Evolutionary conservation across 129 eudicot species (phyloP).

Genomic region (Helianthus annuus): DNA sequence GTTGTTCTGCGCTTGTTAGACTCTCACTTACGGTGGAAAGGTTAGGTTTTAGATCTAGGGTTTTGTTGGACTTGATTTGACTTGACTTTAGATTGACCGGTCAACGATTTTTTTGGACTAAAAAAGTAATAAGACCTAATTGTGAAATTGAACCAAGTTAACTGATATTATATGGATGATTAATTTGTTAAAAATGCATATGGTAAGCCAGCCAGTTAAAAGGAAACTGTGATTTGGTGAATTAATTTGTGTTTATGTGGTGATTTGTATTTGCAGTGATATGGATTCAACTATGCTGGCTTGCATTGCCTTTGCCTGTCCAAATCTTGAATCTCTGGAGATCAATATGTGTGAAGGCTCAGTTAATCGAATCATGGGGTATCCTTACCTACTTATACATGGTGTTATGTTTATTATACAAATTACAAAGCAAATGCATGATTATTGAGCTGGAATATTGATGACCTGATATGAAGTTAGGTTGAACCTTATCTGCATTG

Average conservation of each 20-base stretch:
- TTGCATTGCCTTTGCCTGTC: constrained; percentile 94
- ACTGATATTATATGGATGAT: neutral
- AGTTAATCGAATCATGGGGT: constrained; percentile 86
- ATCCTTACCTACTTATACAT: constrained; percentile 7
- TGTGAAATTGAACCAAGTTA: neutral
- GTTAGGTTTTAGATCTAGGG: constrained; percentile 50
- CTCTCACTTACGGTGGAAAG: constrained; percentile 87
- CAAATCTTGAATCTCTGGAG: constrained; percentile 74
- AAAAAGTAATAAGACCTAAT: neutral
- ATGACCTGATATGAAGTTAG: neutral
- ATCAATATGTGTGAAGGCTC: constrained; percentile 54
- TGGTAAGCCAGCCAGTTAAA: neutral
- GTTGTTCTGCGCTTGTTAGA: constrained; percentile 67
- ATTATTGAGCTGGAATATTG: neutral
- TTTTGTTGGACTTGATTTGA: constrained; percentile 11
- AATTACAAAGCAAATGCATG: neutral
- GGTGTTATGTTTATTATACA: constrained; percentile 8
- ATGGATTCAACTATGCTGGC: constrained; percentile 92
- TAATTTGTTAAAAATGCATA: neutral
- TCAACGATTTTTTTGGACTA: neutral
- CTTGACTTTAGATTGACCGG: neutral
- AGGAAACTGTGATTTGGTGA: neutral
- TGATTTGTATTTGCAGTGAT: constrained; percentile 60
- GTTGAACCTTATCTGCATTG: neutral
- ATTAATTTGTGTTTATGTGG: constrained; percentile 10